These are phyloP conservation scores for Lasiodiplodia sp. DNA, from an alignment of 2,329 filamentous ascomycete genomes.

Conservation along the genomic window DNA sequence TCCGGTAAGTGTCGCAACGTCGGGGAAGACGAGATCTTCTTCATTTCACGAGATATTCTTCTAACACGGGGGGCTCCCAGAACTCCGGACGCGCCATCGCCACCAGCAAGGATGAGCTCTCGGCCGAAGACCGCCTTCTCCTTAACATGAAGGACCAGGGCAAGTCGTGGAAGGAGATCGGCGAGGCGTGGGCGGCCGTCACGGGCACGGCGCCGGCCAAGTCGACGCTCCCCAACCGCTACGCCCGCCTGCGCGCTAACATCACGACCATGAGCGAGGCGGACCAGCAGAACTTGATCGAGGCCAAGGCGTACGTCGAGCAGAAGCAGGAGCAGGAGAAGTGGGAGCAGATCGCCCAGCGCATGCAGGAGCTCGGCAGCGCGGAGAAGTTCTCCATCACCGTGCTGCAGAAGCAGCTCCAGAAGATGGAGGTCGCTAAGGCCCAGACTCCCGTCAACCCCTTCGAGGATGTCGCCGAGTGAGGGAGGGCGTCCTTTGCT, in stretches of 20 bases:
- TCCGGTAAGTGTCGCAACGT: neutral
- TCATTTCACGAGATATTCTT: neutral
- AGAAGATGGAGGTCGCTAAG: slow-evolving; percentile 27
- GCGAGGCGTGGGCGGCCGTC: slow-evolving; percentile 27
- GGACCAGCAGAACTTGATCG: slow-evolving; percentile 28
- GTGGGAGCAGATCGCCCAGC: slow-evolving; percentile 32
- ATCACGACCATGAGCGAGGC: slow-evolving; percentile 30
- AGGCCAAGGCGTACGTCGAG: slow-evolving; percentile 29
- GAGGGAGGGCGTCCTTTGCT: neutral
- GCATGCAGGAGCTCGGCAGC: slow-evolving; percentile 32
- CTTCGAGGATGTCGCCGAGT: neutral
- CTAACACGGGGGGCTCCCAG: neutral
- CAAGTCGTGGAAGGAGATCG: slow-evolving; percentile 33
- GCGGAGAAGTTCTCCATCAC: slow-evolving; percentile 23
- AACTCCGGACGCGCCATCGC: slow-evolving; percentile 28
- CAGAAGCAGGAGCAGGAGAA: slow-evolving; percentile 32
- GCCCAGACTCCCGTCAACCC: neutral
- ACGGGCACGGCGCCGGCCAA: slow-evolving; percentile 32
- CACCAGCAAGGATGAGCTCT: slow-evolving; percentile 29
- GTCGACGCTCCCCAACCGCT: slow-evolving; percentile 35
- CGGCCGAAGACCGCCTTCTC: slow-evolving; percentile 28
- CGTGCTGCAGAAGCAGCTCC: slow-evolving; percentile 33
- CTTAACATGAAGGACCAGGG: slow-evolving; percentile 33
- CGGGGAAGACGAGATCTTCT: neutral
- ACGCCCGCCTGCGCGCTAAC: slow-evolving; percentile 33